Evolutionary conservation across 257 asterid species (phyloP).

Genomic region (Schizonepeta tenuifolia): DNA sequence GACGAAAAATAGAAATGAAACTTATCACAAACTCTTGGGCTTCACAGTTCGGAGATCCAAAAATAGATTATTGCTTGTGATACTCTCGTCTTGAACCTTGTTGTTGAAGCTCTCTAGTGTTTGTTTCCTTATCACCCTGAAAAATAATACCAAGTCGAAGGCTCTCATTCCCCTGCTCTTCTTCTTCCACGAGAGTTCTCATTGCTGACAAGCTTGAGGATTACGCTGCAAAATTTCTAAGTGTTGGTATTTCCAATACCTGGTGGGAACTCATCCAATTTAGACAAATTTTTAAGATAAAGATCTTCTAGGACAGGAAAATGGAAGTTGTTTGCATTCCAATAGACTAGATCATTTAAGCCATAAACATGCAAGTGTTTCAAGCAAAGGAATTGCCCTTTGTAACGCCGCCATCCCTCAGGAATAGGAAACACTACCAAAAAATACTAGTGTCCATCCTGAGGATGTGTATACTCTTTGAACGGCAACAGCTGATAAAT

Average conservation of each 20-base stretch:
- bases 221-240: neutral
- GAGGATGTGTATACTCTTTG: no score
- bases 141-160: neutral
- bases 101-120: neutral
- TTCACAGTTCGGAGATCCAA: neutral
- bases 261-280: slow-evolving; percentile 15
- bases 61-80: neutral
- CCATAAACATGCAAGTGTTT: fast-evolving
- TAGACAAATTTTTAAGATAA: neutral
- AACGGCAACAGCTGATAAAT: no score
- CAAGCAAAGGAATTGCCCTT: slow-evolving; percentile 19
- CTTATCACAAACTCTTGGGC: neutral
- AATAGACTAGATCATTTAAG: neutral
- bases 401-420: no score
- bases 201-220: neutral
- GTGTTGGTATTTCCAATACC: slow-evolving; percentile 23
- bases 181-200: slow-evolving; percentile 16
- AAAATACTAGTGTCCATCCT: no score
- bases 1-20: no score
- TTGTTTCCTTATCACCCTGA: neutral
- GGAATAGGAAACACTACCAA: no score
- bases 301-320: neutral
- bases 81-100: no score
- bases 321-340: slow-evolving; percentile 13
- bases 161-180: slow-evolving; percentile 16